Base-by-base conservation (phyloP, 352 stramenopile species). In the Sclerospora graminicola region DNA sequence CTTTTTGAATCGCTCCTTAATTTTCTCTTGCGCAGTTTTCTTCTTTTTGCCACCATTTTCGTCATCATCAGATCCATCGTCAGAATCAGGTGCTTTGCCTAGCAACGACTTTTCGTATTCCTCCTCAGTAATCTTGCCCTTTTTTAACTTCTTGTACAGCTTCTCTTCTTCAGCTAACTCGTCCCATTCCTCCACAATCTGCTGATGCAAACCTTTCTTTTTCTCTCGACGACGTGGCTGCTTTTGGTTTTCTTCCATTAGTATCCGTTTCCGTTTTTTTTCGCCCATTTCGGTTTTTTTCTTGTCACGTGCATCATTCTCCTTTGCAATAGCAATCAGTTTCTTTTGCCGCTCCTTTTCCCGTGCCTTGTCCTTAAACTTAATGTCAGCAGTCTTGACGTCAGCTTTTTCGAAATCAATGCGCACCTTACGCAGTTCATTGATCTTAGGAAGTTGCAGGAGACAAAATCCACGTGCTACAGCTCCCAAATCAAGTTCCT, bases 101-200 rank as follows among this genome's bases (percentile, higher is more conserved):
- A 87, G 43, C 19, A 93, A 43, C 13, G 68, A 75, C 41, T 84
- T 84, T 34, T 93, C 80, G 49, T 97, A 97, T 38, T 96, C 82
- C 16, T 96, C 84, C 55, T 98, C 81, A 0, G 88, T 88, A 48
- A 99, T 97, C 64, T 99, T 99, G 15, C 96, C 95, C 51, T 90
- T 89, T 43, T 96, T 95, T 26, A 99, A 54, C 62, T 98, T 97
- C 64, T 98, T 98, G 68, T 90, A 97, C 23, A 96, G 44, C 47
- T 96, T 84, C 44, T 97, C 79, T 60, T 99, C 96, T 48, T 99
- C 94, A 23, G 95, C 96, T 8, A 99, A 64, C 40, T 99, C 95
- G 45, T 99, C 96, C 97, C 96, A 99, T 63, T 99, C 97, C 52
- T 99, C 95, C 16, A 97, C 80, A 51, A 99, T 98, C 51, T 95